phyloP scores from a whole-genome alignment of 306 rosid species.

The Sicyos baderoa region DNA sequence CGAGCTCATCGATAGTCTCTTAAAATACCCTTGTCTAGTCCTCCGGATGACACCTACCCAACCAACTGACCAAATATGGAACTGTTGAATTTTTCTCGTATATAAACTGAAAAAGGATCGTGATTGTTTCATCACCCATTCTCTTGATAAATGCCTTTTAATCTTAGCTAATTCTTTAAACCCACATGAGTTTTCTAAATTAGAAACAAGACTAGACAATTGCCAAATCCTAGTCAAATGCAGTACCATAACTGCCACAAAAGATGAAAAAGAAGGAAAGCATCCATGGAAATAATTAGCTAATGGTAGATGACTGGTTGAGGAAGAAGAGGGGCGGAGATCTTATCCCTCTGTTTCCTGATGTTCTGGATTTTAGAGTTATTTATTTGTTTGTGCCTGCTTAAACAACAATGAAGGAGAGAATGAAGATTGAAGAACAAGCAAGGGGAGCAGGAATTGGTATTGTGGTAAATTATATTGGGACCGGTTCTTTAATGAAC shows the following conservation, averaged over 20 bases:
- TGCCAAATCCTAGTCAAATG: neutral
- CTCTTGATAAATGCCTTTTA: neutral
- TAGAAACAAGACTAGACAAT: neutral
- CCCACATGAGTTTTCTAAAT: neutral
- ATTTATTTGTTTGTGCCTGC: neutral
- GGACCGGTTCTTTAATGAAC: neutral
- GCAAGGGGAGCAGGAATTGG: neutral
- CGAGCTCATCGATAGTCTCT: neutral
- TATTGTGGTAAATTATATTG: neutral
- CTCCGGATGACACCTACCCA: neutral
- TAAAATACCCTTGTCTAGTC: neutral
- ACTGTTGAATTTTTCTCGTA: neutral
- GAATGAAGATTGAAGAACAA: neutral
- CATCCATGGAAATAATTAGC: neutral
- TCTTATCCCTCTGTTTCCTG: neutral
- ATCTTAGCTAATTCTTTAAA: neutral
- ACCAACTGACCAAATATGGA: neutral
- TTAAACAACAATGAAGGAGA: slow-evolving; percentile 4
- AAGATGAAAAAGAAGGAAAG: neutral
- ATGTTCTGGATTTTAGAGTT: neutral
- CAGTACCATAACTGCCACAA: neutral
- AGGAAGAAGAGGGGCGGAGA: neutral
- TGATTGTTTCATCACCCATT: neutral
- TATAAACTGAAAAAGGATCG: neutral
- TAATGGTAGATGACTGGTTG: neutral